Base-by-base conservation (phyloP, 768 basidiomycete species). In the Tylopilus sp. region DNA sequence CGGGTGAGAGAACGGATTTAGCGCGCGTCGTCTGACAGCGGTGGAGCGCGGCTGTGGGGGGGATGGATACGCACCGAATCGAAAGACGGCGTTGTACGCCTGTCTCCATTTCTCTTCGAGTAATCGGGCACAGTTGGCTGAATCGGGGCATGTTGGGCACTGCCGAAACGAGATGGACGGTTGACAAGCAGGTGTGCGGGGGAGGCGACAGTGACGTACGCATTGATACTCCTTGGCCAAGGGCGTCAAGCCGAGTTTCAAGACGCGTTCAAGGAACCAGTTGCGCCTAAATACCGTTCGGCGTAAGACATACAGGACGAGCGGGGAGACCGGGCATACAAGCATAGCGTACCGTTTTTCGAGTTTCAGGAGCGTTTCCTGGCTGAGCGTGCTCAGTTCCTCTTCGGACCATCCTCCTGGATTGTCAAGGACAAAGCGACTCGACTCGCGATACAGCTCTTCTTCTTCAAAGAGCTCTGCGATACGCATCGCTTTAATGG, bases 141-240 rank as follows among this genome's bases (percentile, higher is more conserved):
- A 71, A 56, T 98, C 94, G 10, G 90, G 90, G 65, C 94, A 98
- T 7, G 90, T 84, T 3, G 79, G 65, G 53, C 91, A 91, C 92
- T 95, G 30, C 40, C 44, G 5, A 45, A 61, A 41, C 6, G 50
- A 49, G 39, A 47, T 46, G 33, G 33, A 13, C 6, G 40, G 21
- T 7, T 15, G 9, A 9, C 22, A 18, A 3, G 6, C 4, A 30
- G 26, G 15, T 30, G 38, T 6, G 36, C 31, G 22, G n/a, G 18
- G 20, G 12, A 9, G 13, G 33, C 18, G 21, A 18, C 35, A 40
- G 31, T 39, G n/a, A 72, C 82, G 57, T 64, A 93, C 91, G 64
- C 95, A 97, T 81, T 90, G 86, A 61, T 97, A 97, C 62, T 97
- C 94, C 67, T 95, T 94, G n/a, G 89, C 82, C 21, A 95, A 78